Evolutionary conservation across 345 rosid genomes (phyloP), one percentile per base, ranked within the genome.

Genomic region (Carallia brachiata): DNA sequence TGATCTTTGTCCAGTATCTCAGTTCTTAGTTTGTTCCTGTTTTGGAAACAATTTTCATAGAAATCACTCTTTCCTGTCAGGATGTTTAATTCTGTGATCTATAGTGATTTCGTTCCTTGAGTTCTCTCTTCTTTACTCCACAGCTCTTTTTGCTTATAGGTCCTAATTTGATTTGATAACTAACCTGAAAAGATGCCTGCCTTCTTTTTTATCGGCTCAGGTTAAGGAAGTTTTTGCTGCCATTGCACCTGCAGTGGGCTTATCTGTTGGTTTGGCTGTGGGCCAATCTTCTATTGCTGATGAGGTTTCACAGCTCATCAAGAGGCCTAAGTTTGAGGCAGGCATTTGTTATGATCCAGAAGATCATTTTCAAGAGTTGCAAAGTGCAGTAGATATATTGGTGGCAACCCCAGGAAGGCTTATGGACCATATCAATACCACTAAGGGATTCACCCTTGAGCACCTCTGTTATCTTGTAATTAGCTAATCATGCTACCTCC

Each of bases 361-460:
- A 32, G 86, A 85, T 81, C 16, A 80, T 53, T 75, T 82, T 1
- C 82, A 64, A 4, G 83, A 72, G 75, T 75, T 89, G 60, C 87
- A 87, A 69, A 86, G 90, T 84, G 79, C 90, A 8, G 97, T 92
- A 53, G 99, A 95, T 77, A 89, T 95, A 84, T 78, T 92, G 80
- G 91, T 95, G 68, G 97, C 99, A 61, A 95, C 97, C 62, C 99
- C 97, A 5, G 99, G 99, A 76, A 89, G 99, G 81, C 89, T 95
- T n/a, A 85, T 92, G 97, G 99, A 95, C 55, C 97, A 95, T 79
- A 92, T 92, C 52, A 89, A 84, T 77, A 77, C 78, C 75, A 95
- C 99, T 7, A 84, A 84, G 73, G 98, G 97, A 34, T 95, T 95
- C 75, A 92, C 97, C 1, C 91, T 92, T 47, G 97, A 95, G 84